A percentile compares a stretch with the other conserved stretches of the same genome.
phyloP scores from a whole-genome alignment of 2,329 filamentous ascomycete genomes.

The Coccinonectria pachysandricola region DNA sequence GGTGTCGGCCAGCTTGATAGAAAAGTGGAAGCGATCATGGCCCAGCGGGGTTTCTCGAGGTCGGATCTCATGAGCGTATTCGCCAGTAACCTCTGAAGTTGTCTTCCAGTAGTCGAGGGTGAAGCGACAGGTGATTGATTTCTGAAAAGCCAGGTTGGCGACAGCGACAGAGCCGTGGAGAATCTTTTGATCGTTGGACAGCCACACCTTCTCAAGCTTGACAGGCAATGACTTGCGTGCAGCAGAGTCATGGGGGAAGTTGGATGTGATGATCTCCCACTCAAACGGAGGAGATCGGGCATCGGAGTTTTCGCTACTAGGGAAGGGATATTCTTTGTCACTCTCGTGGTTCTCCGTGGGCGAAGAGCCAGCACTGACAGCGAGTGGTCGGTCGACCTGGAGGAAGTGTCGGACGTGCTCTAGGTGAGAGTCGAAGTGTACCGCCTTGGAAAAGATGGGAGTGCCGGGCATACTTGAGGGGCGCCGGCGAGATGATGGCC shows the following conservation, averaged over 20 bases:
- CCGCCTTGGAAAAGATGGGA: constrained; percentile 87
- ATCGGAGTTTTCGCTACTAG: constrained; percentile 30
- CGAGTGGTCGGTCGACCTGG: constrained; percentile 87
- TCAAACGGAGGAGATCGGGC: constrained; percentile 49
- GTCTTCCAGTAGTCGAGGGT: constrained; percentile 99
- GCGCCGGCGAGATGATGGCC: constrained; percentile 65
- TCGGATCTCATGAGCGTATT: constrained; percentile 71
- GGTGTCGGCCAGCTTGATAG: constrained; percentile 83
- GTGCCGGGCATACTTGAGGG: constrained; percentile 97
- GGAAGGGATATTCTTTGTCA: constrained; percentile 84
- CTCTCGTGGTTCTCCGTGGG: constrained; percentile 82
- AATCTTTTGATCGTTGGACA: constrained; percentile 79
- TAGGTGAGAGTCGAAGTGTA: constrained; percentile 96
- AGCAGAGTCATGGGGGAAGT: constrained; percentile 55
- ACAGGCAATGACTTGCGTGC: constrained; percentile 56
- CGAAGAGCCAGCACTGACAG: constrained; percentile 88
- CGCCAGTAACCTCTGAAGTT: constrained; percentile 84
- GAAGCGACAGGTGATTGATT: constrained; percentile 82
- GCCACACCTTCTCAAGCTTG: constrained; percentile 75
- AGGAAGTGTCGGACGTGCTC: constrained; percentile 95
- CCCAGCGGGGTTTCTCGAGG: constrained; percentile 54
- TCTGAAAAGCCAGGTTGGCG: constrained; percentile 82
- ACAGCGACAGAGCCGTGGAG: constrained; percentile 77
- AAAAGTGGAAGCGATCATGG: constrained; percentile 86
- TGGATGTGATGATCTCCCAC: constrained; percentile 79